A percentile compares a stretch with the other conserved stretches of the same genome.
Conservation (phyloP, 148 eudicot genomes). For the Suaeda aralocaspica region DNA sequence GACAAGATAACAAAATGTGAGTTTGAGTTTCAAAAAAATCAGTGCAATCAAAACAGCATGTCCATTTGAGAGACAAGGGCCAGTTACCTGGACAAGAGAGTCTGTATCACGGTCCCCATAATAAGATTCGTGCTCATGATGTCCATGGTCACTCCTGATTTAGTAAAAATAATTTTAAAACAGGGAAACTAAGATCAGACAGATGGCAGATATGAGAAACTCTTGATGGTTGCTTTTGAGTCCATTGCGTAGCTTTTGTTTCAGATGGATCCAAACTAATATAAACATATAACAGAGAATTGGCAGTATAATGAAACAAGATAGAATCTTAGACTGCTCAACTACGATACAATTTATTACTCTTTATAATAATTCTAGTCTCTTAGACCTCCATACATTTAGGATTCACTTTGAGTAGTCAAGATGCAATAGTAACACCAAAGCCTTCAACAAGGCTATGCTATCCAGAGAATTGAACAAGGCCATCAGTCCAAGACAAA, state of each 20-base stretch:
- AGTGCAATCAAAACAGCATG: neutral
- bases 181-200: neutral
- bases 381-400: too few species aligned
- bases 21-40: neutral
- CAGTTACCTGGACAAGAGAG: slow-evolving; percentile 67
- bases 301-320: neutral
- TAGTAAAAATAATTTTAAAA: slow-evolving; percentile 6
- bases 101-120: slow-evolving; percentile 98
- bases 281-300: neutral
- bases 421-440: too few species aligned
- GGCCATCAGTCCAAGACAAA: too few species aligned
- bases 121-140: slow-evolving; percentile 93
- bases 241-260: neutral
- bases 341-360: too few species aligned
- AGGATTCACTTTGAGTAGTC: too few species aligned
- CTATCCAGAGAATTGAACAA: too few species aligned
- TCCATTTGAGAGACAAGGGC: neutral
- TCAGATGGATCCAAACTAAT: neutral
- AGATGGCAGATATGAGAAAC: neutral
- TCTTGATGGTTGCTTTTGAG: neutral
- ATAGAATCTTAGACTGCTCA: neutral
- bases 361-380: neutral
- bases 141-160: slow-evolving; percentile 71
- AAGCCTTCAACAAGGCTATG: too few species aligned
- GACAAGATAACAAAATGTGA: neutral